phyloP scores from a whole-genome alignment of 1,284 basidiomycete species.

The Ceratobasidium sp. region DNA sequence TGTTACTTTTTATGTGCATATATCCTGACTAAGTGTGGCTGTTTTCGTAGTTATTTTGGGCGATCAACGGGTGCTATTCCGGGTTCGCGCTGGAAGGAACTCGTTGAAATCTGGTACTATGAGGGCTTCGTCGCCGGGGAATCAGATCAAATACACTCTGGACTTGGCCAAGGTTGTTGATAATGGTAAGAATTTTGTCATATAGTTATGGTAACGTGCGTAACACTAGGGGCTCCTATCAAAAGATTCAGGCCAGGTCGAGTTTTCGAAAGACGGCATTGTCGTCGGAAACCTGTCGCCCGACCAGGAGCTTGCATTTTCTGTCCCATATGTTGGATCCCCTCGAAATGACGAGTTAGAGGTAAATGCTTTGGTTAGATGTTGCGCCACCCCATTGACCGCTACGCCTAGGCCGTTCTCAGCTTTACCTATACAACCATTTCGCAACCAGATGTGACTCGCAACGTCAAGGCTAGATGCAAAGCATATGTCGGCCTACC shows the following conservation, averaged over 20 bases:
- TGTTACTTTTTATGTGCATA: conserved; percentile 32
- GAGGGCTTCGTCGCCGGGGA: conserved; percentile 1
- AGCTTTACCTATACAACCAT: conserved; percentile 66
- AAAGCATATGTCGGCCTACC: conserved; percentile 69
- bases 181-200: not conserved
- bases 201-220: not conserved
- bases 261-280: not conserved
- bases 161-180: conserved; percentile 35
- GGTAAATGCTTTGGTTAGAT: not conserved
- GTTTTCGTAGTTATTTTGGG: conserved; percentile 39
- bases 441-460: conserved; percentile 66
- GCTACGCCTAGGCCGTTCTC: conserved; percentile 11
- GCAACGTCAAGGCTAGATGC: conserved; percentile 68
- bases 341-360: conserved; percentile 41
- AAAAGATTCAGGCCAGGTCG: not conserved
- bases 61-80: conserved; percentile 78
- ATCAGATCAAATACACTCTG: conserved; percentile 25
- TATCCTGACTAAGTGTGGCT: not conserved
- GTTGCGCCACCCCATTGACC: not conserved
- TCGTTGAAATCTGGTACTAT: conserved; percentile 57
- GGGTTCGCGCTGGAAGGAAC: conserved; percentile 76
- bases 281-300: conserved; percentile 10
- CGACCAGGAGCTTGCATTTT: conserved; percentile 14
- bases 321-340: conserved; percentile 37
- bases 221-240: not conserved